Evolutionary conservation across 2,329 filamentous ascomycete species (phyloP).

Genomic region (Myriosclerotinia duriaeana): DNA sequence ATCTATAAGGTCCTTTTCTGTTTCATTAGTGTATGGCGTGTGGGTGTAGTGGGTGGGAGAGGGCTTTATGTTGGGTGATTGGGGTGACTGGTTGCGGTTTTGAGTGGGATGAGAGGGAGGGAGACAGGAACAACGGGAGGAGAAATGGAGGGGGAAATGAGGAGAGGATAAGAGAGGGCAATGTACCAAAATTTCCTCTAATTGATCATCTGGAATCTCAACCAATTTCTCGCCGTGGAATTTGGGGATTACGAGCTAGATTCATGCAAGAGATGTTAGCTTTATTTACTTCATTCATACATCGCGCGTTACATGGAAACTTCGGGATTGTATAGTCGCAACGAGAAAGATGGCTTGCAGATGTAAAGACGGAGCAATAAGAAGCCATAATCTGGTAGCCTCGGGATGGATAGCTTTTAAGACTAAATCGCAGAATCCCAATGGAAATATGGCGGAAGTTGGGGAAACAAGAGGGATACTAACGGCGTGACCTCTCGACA

Average conservation of each 20-base stretch:
- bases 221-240: conserved; percentile 86
- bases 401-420: too few species aligned
- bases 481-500: conserved; percentile 87
- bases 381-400: not conserved
- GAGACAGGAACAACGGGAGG: conserved; percentile 27
- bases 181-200: conserved; percentile 75
- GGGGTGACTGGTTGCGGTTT: not conserved
- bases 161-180: not conserved
- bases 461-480: conserved; percentile 40
- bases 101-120: conserved; percentile 13
- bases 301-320: not conserved
- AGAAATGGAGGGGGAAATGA: not conserved
- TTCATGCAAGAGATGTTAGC: not conserved
- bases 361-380: too few species aligned
- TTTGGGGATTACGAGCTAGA: conserved; percentile 88
- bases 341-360: too few species aligned
- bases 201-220: conserved; percentile 87
- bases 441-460: not conserved
- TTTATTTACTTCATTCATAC: not conserved
- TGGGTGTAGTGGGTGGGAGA: not conserved
- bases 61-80: not conserved
- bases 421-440: not conserved
- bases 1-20: fast-evolving
- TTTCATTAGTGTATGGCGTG: not conserved
- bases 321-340: too few species aligned